phyloP scores from a whole-genome alignment of 148 eudicot genomes.

The Bassia scoparia region DNA sequence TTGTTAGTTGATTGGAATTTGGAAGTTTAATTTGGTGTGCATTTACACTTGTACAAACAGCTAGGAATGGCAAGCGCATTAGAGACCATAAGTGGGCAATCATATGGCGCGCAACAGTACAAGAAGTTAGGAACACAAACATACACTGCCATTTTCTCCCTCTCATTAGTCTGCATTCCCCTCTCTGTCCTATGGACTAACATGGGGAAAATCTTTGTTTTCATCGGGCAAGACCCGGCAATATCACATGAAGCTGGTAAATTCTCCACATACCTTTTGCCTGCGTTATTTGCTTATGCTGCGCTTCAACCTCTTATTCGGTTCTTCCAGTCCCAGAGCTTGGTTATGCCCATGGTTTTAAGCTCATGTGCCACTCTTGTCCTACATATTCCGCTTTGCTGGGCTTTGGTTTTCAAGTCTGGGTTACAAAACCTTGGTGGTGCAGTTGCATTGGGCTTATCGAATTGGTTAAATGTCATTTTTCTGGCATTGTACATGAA shows the following conservation, averaged over 20 bases:
- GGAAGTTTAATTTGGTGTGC: not conserved
- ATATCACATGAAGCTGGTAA: constrained; percentile 73
- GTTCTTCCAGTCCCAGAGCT: constrained; percentile 65
- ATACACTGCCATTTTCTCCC: constrained; percentile 70
- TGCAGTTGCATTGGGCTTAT: constrained; percentile 58
- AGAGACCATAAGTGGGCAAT: constrained; percentile 84
- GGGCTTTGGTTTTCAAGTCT: constrained; percentile 71
- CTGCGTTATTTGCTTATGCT: constrained; percentile 21
- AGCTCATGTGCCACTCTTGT: constrained; percentile 45
- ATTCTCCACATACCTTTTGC: constrained; percentile 57
- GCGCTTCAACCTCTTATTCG: constrained; percentile 68
- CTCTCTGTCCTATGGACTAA: constrained; percentile 58
- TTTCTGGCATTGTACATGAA: constrained; percentile 54
- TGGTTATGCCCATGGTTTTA: constrained; percentile 62
- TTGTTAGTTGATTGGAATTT: not conserved
- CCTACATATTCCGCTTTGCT: constrained; percentile 62
- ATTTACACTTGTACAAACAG: constrained; percentile 37
- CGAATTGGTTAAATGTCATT: constrained; percentile 58
- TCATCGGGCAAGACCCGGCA: constrained; percentile 18
- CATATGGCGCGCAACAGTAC: constrained; percentile 81
- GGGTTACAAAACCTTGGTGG: constrained; percentile 58
- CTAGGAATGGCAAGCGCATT: constrained; percentile 72
- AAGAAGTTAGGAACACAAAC: constrained; percentile 71
- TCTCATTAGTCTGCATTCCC: constrained; percentile 58
- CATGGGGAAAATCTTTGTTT: constrained; percentile 47